Evolutionary conservation across 2,329 filamentous ascomycete genomes (phyloP).

Genomic region (Trichoderma polysporum): DNA sequence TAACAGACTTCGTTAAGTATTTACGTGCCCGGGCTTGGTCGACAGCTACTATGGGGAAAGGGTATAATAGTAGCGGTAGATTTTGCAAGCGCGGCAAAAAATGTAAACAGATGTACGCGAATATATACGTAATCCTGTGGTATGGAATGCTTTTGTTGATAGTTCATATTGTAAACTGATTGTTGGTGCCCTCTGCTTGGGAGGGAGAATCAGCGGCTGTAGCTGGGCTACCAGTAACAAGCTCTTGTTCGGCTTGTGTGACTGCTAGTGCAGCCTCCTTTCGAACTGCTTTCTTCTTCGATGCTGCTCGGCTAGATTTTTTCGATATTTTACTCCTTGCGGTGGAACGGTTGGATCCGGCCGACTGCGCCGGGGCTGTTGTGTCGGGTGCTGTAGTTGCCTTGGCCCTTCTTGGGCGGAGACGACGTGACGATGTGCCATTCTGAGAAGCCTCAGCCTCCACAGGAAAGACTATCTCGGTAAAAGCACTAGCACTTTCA

Average conservation of each 20-base stretch:
- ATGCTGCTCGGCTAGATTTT: conserved; percentile 15
- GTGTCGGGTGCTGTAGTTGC: conserved; percentile 11
- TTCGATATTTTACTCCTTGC: not conserved
- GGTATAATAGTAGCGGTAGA: conserved; percentile 3
- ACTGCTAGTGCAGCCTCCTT: conserved; percentile 3
- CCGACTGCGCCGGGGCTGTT: not conserved
- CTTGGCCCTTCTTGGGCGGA: conserved; percentile 20
- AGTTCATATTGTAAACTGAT: not conserved
- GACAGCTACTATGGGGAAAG: conserved; percentile 4
- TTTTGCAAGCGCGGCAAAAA: not conserved
- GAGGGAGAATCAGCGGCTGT: not conserved
- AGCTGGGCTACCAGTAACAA: not conserved
- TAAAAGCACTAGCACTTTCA: not conserved
- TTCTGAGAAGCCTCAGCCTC: not conserved
- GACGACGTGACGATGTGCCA: conserved; percentile 8
- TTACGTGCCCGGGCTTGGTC: not conserved
- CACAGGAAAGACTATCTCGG: not conserved
- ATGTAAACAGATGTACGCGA: not conserved
- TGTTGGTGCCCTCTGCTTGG: not conserved
- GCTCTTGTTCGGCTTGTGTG: not conserved
- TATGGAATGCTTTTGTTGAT: not conserved
- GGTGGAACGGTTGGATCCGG: not conserved
- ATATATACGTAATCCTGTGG: conserved; percentile 10
- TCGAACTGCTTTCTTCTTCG: conserved; percentile 19
- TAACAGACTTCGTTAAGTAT: not conserved